A percentile compares a stretch with the other conserved stretches of the same genome.
phyloP scores from a whole-genome alignment of 1,284 basidiomycete genomes.

The Ustilago xerochloae region DNA sequence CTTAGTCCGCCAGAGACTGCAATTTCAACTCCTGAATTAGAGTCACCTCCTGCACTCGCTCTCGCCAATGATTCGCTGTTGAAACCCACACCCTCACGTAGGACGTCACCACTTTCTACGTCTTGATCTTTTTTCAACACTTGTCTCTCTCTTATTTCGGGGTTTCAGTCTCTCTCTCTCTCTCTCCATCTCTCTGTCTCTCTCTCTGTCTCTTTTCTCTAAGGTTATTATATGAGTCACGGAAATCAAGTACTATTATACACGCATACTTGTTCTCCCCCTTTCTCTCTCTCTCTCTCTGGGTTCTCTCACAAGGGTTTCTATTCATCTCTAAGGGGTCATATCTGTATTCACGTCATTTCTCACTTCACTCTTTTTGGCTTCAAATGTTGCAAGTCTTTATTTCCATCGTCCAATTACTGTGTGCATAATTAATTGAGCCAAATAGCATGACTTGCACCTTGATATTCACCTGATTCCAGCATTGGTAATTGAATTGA shows the following conservation, averaged over 20 bases:
- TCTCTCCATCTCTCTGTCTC: slow-evolving; percentile 12
- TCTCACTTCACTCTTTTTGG: not conserved
- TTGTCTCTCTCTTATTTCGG: not conserved
- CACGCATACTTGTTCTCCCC: slow-evolving; percentile 3
- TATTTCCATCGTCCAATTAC: not conserved
- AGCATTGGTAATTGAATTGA: slow-evolving; percentile 33
- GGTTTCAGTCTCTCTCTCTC: not conserved
- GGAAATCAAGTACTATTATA: slow-evolving; percentile 1
- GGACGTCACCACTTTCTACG: too few relatives aligned
- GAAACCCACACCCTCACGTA: too few relatives aligned
- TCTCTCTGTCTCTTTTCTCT: slow-evolving; percentile 4
- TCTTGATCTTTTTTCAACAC: not conserved
- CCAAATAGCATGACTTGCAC: slow-evolving; percentile 66
- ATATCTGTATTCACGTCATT: not conserved
- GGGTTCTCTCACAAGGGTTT: not conserved
- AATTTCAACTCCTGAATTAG: slow-evolving; percentile 33
- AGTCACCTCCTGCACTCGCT: slow-evolving; percentile 15
- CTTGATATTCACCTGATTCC: slow-evolving; percentile 17
- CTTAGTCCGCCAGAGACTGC: slow-evolving; percentile 31
- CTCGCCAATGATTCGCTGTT: not conserved
- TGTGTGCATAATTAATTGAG: slow-evolving; percentile 25
- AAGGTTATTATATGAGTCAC: slow-evolving; percentile 1
- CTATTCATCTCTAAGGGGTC: not conserved
- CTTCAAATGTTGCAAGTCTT: not conserved
- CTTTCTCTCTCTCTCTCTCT: not conserved